Base-by-base conservation (phyloP, 305 asterid species). In the Fraxinus sp. region DNA sequence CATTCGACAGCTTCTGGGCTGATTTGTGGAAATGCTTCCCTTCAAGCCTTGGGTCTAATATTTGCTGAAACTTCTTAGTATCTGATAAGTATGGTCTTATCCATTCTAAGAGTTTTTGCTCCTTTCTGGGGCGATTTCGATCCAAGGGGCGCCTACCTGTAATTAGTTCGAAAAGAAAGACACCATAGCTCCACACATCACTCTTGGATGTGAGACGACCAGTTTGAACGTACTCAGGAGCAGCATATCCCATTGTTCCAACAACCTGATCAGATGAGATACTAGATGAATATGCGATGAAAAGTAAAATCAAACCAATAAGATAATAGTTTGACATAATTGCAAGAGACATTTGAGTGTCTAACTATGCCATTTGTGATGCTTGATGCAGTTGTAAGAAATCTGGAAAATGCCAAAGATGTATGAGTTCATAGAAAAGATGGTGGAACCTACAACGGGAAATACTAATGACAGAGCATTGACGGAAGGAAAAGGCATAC, bases 131-230 rank as follows among this genome's bases (percentile, higher is more conserved):
- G 11, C 97, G 94, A 75, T 89, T 92, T n/a, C 95, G 88, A 68
- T 96, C 99, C 89, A 96, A 57, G 43, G 99, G 99, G 49, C 94
- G 95, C 76, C 99, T 88, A 7, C 99, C 98, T 0, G 99, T 96
- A 79, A 96, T 94, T 75, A 96, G 97, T 85, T 96, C 99, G 7
- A 94, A 94, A 2, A 96, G 93, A 90, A 96, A 96, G 73, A 96
- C 98, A 10, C 99, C 99, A 2, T 87, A 96, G 90, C 99, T 94
- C 98, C 98, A 96, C 18, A 96, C 97, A 32, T 96, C 99, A 8
- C 95, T 94, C 89, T 93, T 96, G 79, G 95, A 90, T 13, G 98
- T 94, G 74, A 94, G 94, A 77, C 95, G 97, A 2, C 99, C 99
- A 0, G 98, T 96, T 86, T 93, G 98, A 62, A 96, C 72, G 87